phyloP scores from a whole-genome alignment of 331 rosid genomes.

The Cydonia oblonga region DNA sequence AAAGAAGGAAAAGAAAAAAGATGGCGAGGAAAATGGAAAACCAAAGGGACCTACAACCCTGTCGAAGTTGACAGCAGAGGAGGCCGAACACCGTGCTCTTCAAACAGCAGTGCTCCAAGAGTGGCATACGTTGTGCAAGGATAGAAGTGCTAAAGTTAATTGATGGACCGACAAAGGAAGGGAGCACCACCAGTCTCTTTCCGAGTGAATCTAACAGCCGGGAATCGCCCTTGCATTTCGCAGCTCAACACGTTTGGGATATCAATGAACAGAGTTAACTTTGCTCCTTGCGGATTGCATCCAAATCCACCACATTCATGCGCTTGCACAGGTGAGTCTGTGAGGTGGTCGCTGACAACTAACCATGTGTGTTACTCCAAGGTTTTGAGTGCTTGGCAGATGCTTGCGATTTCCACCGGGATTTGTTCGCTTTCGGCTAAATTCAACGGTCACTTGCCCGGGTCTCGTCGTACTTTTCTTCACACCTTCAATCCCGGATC shows the following conservation, averaged over 20 bases:
- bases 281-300: conserved; percentile 23
- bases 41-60: conserved; percentile 83
- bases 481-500: conserved; percentile 14
- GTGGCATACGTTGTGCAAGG: conserved; percentile 89
- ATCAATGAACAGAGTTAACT: conserved; percentile 36
- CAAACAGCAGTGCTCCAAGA: conserved; percentile 96
- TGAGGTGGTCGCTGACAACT: conserved; percentile 2
- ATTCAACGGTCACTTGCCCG: conserved; percentile 33
- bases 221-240: conserved; percentile 26
- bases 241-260: conserved; percentile 27
- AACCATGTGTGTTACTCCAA: conserved; percentile 22
- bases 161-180: background rate
- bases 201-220: background rate
- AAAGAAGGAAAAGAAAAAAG: conserved; percentile 37
- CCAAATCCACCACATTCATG: conserved; percentile 27
- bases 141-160: conserved; percentile 59
- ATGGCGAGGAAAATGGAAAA: conserved; percentile 44
- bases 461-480: conserved; percentile 5
- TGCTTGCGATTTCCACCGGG: conserved; percentile 29
- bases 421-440: conserved; percentile 20
- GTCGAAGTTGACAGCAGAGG: conserved; percentile 84
- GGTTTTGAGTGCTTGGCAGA: conserved; percentile 24
- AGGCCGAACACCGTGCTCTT: conserved; percentile 95
- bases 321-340: conserved; percentile 28
- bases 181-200: background rate